phyloP scores from a whole-genome alignment of 352 stramenopile genomes.

The Saprolegnia diclina region DNA sequence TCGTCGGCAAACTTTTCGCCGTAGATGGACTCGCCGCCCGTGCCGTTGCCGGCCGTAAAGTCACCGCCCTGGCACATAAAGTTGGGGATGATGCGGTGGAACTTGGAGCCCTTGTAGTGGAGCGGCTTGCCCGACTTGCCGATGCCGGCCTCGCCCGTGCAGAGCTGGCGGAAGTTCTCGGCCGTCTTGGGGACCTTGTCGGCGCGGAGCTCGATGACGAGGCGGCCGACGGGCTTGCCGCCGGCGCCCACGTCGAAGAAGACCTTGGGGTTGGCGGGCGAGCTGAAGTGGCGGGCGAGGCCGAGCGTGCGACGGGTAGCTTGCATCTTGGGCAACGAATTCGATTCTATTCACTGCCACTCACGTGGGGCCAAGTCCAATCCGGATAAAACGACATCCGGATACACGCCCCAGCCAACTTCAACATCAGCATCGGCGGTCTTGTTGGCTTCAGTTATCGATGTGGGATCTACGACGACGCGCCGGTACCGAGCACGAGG shows the following conservation, averaged over 20 bases:
- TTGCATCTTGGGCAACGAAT: conserved; percentile 17
- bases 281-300: conserved; percentile 46
- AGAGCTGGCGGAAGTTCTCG: conserved; percentile 97
- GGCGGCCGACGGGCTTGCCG: conserved; percentile 72
- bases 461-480: too few species aligned
- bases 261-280: conserved; percentile 81
- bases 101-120: conserved; percentile 85
- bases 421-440: too few species aligned
- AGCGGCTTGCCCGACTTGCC: conserved; percentile 72
- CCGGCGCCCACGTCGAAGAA: conserved; percentile 98
- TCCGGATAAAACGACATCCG: neutral
- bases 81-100: conserved; percentile 91
- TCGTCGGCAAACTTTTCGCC: conserved; percentile 93
- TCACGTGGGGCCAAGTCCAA: neutral
- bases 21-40: conserved; percentile 91
- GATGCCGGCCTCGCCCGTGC: conserved; percentile 94
- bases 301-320: neutral
- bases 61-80: conserved; percentile 97
- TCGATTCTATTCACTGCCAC: neutral
- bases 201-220: conserved; percentile 89
- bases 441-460: too few species aligned
- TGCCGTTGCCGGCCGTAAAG: conserved; percentile 91
- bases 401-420: neutral
- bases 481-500: too few species aligned
- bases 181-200: conserved; percentile 97